Evolutionary conservation across 2,329 filamentous ascomycete genomes (phyloP).

Genomic region (Fusarium verticillioides): DNA sequence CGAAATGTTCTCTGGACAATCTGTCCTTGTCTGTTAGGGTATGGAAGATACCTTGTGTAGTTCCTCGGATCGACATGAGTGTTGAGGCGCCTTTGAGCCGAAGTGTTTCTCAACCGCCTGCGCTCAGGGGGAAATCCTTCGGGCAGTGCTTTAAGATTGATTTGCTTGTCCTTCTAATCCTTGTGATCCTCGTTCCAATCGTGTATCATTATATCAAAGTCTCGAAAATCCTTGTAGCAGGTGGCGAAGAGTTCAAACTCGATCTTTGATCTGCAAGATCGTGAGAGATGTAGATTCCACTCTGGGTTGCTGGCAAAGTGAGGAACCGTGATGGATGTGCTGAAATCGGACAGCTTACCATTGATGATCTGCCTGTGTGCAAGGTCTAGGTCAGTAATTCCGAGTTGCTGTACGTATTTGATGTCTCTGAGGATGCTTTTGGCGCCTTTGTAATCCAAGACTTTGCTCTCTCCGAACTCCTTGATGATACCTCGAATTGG

Average conservation of each 20-base stretch:
- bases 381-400: background rate
- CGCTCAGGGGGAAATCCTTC: background rate
- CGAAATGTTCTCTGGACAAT: background rate
- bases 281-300: slow-evolving; percentile 1
- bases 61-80: background rate
- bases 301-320: slow-evolving; percentile 32
- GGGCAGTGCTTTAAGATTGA: background rate
- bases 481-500: slow-evolving; percentile 6
- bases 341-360: slow-evolving; percentile 42
- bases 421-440: background rate
- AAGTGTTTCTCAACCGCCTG: background rate
- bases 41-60: background rate
- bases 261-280: background rate
- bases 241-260: background rate
- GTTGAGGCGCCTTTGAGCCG: background rate
- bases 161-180: background rate
- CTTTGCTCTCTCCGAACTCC: background rate
- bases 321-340: slow-evolving; percentile 40
- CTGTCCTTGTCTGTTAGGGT: background rate
- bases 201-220: background rate
- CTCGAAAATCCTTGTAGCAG: background rate
- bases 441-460: background rate
- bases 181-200: background rate
- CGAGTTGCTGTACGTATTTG: background rate
- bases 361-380: slow-evolving; percentile 29